Conservation (phyloP, 495 filamentous ascomycete genomes). For the Bombardia bombarda region DNA sequence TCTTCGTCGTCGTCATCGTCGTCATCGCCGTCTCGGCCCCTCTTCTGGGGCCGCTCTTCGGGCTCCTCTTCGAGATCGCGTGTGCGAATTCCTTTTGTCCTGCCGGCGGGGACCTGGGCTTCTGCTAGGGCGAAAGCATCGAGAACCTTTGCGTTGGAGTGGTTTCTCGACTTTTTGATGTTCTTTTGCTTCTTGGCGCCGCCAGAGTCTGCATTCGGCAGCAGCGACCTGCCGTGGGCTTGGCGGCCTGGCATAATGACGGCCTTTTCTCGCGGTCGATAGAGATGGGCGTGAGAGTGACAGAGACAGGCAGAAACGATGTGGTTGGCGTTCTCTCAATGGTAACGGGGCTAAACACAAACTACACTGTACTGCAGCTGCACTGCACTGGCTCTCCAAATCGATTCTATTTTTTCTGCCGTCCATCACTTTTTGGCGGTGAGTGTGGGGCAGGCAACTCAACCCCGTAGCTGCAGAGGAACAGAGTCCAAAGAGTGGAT, state of each 20-base stretch:
- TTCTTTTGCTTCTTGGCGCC: not conserved
- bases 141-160: constrained; percentile 49
- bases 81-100: constrained; percentile 31
- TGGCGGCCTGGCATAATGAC: constrained; percentile 61
- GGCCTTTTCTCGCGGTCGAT: no score
- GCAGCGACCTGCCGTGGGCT: constrained; percentile 46
- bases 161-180: constrained; percentile 34
- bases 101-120: constrained; percentile 37
- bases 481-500: no score
- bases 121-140: constrained; percentile 83
- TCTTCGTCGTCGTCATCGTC: constrained; percentile 48
- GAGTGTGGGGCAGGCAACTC: constrained; percentile 8
- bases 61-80: constrained; percentile 36
- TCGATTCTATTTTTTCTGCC: constrained; percentile 14
- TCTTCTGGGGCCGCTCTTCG: constrained; percentile 25
- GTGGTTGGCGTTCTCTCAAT: not conserved
- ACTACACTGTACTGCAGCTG: no score
- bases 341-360: not conserved
- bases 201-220: constrained; percentile 17
- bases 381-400: not conserved
- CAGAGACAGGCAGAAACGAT: no score
- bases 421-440: constrained; percentile 22
- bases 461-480: no score
- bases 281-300: no score
- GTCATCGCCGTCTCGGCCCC: constrained; percentile 46